phyloP scores from a whole-genome alignment of 352 stramenopile species.

The Globisporangium uncinulatum region DNA sequence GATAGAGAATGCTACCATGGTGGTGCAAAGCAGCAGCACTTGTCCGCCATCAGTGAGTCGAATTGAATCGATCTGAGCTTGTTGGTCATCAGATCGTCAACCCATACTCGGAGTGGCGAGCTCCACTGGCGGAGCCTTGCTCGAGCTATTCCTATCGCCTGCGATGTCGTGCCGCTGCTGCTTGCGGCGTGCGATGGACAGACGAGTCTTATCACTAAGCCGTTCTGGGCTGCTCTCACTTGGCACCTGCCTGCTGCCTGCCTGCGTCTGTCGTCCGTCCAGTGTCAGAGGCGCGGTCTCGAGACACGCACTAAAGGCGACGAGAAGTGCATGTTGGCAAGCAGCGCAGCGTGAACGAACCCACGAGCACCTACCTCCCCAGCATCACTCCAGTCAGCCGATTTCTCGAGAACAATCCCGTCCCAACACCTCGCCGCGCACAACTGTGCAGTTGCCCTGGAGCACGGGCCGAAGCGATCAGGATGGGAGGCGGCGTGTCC shows the following conservation, averaged over 20 bases:
- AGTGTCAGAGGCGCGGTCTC: background rate
- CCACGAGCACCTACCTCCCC: background rate
- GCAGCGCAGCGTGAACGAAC: background rate
- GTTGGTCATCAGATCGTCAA: too few species aligned
- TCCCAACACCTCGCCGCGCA: background rate
- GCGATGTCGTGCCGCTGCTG: too few species aligned
- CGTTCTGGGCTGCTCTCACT: background rate
- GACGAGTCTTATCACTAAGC: background rate
- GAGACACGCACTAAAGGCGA: background rate
- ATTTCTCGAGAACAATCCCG: too few species aligned
- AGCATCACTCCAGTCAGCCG: too few species aligned
- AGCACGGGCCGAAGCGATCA: conserved; percentile 5
- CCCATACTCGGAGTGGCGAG: too few species aligned
- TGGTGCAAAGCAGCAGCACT: too few species aligned
- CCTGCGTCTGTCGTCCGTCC: background rate
- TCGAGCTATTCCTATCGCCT: background rate
- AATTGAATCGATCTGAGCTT: background rate
- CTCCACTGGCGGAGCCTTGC: too few species aligned
- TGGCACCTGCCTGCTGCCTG: too few species aligned
- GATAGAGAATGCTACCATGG: too few species aligned
- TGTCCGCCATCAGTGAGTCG: background rate
- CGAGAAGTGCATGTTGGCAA: conserved; percentile 6
- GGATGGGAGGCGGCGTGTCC: conserved; percentile 38
- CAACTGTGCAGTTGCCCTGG: background rate
- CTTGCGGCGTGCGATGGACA: too few species aligned